These are phyloP conservation scores for Yamadazyma trypodendri DNA, from an alignment of 1,139 yeast genomes.

Conservation along the genomic window DNA sequence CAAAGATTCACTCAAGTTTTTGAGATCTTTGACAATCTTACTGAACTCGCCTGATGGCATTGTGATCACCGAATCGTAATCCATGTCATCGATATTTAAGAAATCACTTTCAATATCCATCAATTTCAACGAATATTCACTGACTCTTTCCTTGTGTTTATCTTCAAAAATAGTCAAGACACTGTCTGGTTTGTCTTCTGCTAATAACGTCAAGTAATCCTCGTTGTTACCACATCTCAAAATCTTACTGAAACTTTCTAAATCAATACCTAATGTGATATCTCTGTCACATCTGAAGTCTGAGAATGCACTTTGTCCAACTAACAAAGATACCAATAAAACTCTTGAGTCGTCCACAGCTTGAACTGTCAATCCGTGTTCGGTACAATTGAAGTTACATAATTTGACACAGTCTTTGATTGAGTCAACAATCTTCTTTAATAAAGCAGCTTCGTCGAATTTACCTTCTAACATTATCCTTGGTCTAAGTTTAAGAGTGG, in stretches of 20 bases:
- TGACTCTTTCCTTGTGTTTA: slow-evolving; percentile 82
- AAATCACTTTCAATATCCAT: slow-evolving; percentile 97
- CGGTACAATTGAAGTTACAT: slow-evolving; percentile 95
- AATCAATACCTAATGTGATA: slow-evolving; percentile 87
- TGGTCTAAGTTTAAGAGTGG: no score
- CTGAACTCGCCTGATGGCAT: slow-evolving; percentile 90
- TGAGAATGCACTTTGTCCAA: slow-evolving; percentile 87
- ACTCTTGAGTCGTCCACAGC: slow-evolving; percentile 98
- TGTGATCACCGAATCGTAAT: slow-evolving; percentile 79
- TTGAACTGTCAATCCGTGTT: slow-evolving; percentile 91
- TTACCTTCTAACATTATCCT: slow-evolving; percentile 93
- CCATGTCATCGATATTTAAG: slow-evolving; percentile 91
- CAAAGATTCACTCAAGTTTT: slow-evolving; percentile 82
- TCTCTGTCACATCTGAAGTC: slow-evolving; percentile 96
- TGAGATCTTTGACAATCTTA: slow-evolving; percentile 85
- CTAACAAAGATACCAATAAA: slow-evolving; percentile 80
- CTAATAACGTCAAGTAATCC: slow-evolving; percentile 83
- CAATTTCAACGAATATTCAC: slow-evolving; percentile 87
- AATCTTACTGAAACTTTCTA: slow-evolving; percentile 81
- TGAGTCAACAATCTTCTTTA: slow-evolving; percentile 90
- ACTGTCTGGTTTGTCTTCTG: slow-evolving; percentile 87
- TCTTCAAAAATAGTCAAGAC: slow-evolving; percentile 87
- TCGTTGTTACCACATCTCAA: slow-evolving; percentile 89
- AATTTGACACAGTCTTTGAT: slow-evolving; percentile 90
- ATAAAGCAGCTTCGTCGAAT: slow-evolving; percentile 86